Percentiles rank a stretch among this genome's conserved stretches.
Conservation (phyloP, 1,139 yeast species). For the Blastobotrys illinoisensis region DNA sequence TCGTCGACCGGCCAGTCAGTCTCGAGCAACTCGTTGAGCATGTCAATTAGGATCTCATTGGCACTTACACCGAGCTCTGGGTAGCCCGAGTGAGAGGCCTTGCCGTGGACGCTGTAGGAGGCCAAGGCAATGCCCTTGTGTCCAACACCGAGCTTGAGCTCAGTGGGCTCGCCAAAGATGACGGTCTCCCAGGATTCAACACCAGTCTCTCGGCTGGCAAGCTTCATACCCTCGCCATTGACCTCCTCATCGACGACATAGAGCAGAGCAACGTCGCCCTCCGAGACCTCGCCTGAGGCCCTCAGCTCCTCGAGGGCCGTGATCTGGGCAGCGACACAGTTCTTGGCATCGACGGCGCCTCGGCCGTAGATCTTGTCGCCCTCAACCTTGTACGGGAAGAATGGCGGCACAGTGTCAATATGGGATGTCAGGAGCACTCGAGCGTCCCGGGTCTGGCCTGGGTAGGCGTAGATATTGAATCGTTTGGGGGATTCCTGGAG, state of each 20-base stretch:
- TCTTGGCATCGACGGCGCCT: constrained; percentile 66
- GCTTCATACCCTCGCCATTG: constrained; percentile 56
- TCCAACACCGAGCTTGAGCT: constrained; percentile 60
- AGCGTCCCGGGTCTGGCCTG: constrained; percentile 43
- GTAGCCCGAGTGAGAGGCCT: constrained; percentile 64
- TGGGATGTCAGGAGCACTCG: constrained; percentile 56
- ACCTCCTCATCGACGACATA: constrained; percentile 69
- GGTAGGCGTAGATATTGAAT: constrained; percentile 55
- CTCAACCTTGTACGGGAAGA: constrained; percentile 45
- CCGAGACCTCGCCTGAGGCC: constrained; percentile 35
- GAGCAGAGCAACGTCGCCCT: constrained; percentile 54
- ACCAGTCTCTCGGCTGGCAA: constrained; percentile 38
- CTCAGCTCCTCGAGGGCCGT: constrained; percentile 46
- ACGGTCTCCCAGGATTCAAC: constrained; percentile 51
- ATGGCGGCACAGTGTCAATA: constrained; percentile 71
- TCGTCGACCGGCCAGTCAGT: constrained; percentile 45
- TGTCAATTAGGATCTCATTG: constrained; percentile 49
- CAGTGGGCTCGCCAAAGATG: constrained; percentile 74
- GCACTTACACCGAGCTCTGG: constrained; percentile 67
- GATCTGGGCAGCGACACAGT: constrained; percentile 59
- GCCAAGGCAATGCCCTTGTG: constrained; percentile 54
- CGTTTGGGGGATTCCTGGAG: constrained; percentile 36
- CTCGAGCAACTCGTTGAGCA: constrained; percentile 39
- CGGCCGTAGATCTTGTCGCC: constrained; percentile 54
- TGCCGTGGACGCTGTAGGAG: constrained; percentile 45